Conservation (phyloP, 192 early-diverging fungal species). For the Gonapodya prolifera region DNA sequence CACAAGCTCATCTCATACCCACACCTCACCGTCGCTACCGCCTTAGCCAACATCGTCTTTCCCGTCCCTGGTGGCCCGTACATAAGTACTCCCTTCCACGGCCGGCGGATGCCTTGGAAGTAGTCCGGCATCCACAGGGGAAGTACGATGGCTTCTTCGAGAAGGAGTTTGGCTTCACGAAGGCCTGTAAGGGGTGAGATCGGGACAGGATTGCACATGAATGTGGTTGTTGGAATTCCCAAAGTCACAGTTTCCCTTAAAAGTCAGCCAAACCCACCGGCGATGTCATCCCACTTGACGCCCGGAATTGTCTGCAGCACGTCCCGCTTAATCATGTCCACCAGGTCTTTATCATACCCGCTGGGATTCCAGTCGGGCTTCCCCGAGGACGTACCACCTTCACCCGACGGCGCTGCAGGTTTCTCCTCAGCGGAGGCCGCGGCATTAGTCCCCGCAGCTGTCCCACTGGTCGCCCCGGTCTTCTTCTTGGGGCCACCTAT, state of each 20-base stretch:
- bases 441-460: background rate
- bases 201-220: background rate
- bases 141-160: conserved; percentile 51
- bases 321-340: conserved; percentile 47
- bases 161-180: conserved; percentile 37
- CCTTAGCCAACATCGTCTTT: conserved; percentile 49
- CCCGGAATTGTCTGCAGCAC: conserved; percentile 41
- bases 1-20: background rate
- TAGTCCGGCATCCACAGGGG: conserved; percentile 56
- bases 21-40: conserved; percentile 36
- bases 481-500: background rate
- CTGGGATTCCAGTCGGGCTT: conserved; percentile 26
- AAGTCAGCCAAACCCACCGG: conserved; percentile 23
- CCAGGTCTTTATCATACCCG: conserved; percentile 49
- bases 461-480: background rate
- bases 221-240: background rate
- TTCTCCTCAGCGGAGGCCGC: background rate
- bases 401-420: background rate
- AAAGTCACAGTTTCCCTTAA: too few species aligned
- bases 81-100: conserved; percentile 57
- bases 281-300: conserved; percentile 43
- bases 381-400: background rate
- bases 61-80: conserved; percentile 49
- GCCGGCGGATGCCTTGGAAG: conserved; percentile 30
- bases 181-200: conserved; percentile 17